Evolutionary conservation across 768 basidiomycete genomes (phyloP), one percentile per base, ranked within the genome.

Genomic region (Psilocybe sp.): DNA sequence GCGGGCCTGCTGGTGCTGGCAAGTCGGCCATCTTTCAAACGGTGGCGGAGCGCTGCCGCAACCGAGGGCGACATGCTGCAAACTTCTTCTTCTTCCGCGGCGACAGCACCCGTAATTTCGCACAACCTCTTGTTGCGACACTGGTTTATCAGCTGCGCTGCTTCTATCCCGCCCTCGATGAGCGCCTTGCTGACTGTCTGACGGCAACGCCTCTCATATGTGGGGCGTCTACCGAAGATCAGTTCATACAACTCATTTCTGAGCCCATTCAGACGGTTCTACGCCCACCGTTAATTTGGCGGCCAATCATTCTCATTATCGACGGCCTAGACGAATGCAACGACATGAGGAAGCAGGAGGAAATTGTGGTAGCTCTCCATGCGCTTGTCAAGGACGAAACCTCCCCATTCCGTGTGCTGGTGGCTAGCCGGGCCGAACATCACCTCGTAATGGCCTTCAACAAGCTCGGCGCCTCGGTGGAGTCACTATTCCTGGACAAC

Each of bases 261-360:
- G 23, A 40, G 6, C 40, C 40, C 15, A 8, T 40, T 11, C 16
- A 40, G 5, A 16, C 16, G 16, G 40, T 20, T 6, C 9, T 19
- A 10, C 15, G 6, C 39, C 10, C 7, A 19, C 15, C 15, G n/a
- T 16, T 19, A 9, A 19, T 19, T 13, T n/a, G 36, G 12, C 35
- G 10, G 23, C 51, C 57, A 0, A 14, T 39, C 10, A 32, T 60
- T 19, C 34, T 60, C 18, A 33, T 60, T 6, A 44, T 60, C 19
- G 60, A 59, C 40, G 60, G 60, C 14, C 37, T 60, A 9, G 60
- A 61, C 33, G 60, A 61, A 49, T 59, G 54, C 38, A 35, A 45
- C 3, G 42, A 37, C 31, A 41, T 47, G 13, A 16, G 41, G 18
- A 36, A 34, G 23, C 57, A 58, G 13, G 38, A 33, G 18, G 20